Conservation (phyloP, 257 asterid genomes). For the Gentiana macrophylla region DNA sequence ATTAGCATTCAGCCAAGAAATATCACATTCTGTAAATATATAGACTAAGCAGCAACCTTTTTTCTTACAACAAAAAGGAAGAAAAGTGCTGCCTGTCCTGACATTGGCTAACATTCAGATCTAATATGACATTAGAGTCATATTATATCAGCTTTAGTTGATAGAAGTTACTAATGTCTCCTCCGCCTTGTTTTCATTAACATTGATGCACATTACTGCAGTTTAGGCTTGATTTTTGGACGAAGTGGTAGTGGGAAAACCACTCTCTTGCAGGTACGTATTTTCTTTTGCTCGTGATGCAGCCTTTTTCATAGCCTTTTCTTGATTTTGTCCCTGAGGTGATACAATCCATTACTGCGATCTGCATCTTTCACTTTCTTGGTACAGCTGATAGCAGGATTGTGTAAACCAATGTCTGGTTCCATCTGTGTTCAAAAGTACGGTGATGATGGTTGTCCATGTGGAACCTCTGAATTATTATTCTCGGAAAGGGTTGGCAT, state of each 20-base stretch:
- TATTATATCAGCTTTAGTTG: no score
- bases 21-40: no score
- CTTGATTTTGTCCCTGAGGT: constrained; percentile 2
- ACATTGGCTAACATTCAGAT: no score
- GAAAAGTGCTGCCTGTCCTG: no score
- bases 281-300: constrained; percentile 3
- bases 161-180: no score
- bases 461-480: constrained; percentile 41
- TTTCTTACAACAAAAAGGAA: no score
- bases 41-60: no score
- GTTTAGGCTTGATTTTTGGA: constrained; percentile 85
- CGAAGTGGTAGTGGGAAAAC: constrained; percentile 98
- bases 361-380: constrained; percentile 14
- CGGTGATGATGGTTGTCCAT: constrained; percentile 46
- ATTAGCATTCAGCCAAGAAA: no score
- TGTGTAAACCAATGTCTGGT: constrained; percentile 83
- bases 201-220: constrained; percentile 7
- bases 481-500: constrained; percentile 75
- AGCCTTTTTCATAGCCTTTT: background rate
- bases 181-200: no score
- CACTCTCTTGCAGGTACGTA: constrained; percentile 76
- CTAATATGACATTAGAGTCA: no score
- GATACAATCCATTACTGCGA: constrained; percentile 9
- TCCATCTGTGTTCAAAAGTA: constrained; percentile 57
- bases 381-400: constrained; percentile 79